Conservation (phyloP, 2,329 filamentous ascomycete genomes). For the Ophiostoma quercus region DNA sequence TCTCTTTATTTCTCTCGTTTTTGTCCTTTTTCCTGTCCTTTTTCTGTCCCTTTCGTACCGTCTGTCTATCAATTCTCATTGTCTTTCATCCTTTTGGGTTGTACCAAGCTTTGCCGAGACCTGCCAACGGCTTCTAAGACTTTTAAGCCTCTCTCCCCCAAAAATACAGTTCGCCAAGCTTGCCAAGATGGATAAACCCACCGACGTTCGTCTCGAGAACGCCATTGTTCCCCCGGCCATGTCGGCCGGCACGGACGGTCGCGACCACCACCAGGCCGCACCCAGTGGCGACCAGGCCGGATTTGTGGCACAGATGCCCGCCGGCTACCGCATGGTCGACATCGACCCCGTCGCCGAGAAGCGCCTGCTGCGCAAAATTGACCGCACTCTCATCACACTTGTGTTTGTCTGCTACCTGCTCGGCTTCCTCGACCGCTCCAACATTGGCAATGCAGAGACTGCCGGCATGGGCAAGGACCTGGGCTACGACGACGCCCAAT, state of each 20-base stretch:
- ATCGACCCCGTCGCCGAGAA: constrained; percentile 34
- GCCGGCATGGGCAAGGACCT: constrained; percentile 34
- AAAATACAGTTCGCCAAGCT: constrained; percentile 4
- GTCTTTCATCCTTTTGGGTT: not conserved
- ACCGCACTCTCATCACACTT: constrained; percentile 33
- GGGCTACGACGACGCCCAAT: constrained; percentile 37
- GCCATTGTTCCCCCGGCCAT: not conserved
- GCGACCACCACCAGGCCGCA: not conserved
- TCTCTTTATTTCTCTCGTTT: not conserved
- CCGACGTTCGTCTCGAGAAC: constrained; percentile 16
- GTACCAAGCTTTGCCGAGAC: constrained; percentile 10
- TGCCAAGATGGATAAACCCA: constrained; percentile 22
- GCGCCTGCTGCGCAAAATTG: constrained; percentile 36
- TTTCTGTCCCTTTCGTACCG: not conserved
- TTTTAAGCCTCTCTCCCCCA: not conserved
- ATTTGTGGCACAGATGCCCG: not conserved
- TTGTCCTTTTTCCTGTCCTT: not conserved
- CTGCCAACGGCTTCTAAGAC: constrained; percentile 14
- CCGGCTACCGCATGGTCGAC: constrained; percentile 10
- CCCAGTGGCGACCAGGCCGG: not conserved
- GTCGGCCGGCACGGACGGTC: not conserved
- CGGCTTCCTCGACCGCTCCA: constrained; percentile 30
- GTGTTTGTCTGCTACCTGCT: constrained; percentile 33
- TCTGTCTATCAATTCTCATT: no score
- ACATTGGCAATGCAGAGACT: constrained; percentile 30